These are phyloP conservation scores for Flaveria robusta DNA, from an alignment of 129 eudicot genomes.

Conservation along the genomic window DNA sequence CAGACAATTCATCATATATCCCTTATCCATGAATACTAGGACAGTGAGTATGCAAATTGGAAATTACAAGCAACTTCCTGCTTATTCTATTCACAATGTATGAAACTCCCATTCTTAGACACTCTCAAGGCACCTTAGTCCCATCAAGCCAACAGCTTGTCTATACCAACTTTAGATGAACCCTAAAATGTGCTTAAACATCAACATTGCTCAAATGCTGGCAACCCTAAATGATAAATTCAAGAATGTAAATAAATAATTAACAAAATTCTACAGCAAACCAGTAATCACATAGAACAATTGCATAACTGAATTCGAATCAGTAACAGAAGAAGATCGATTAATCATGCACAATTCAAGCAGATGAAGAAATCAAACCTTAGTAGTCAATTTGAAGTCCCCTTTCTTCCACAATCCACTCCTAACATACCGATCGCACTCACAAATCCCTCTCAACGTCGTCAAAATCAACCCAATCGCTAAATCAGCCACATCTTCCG, in stretches of 20 bases:
- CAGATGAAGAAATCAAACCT: conserved; percentile 40
- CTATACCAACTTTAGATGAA: background rate
- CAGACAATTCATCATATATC: too few species aligned
- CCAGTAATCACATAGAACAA: background rate
- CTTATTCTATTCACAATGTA: too few species aligned
- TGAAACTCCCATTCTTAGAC: background rate
- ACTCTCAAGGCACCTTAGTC: background rate
- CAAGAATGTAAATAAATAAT: background rate
- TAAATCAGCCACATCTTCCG: conserved; percentile 70
- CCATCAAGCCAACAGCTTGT: background rate
- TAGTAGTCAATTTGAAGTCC: conserved; percentile 58
- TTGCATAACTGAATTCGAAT: background rate
- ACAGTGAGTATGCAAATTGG: too few species aligned
- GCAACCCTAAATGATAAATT: background rate
- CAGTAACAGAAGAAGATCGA: background rate
- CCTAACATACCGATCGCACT: conserved; percentile 61
- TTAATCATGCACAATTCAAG: background rate
- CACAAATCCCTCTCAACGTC: conserved; percentile 57
- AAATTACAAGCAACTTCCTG: too few species aligned
- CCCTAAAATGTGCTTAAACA: background rate
- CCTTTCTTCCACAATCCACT: conserved; percentile 61
- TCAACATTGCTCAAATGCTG: background rate
- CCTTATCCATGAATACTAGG: too few species aligned
- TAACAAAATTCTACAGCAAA: too few species aligned
- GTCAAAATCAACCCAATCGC: conserved; percentile 63